Conservation (phyloP, 148 eudicot genomes). For the Beta vulgaris region DNA sequence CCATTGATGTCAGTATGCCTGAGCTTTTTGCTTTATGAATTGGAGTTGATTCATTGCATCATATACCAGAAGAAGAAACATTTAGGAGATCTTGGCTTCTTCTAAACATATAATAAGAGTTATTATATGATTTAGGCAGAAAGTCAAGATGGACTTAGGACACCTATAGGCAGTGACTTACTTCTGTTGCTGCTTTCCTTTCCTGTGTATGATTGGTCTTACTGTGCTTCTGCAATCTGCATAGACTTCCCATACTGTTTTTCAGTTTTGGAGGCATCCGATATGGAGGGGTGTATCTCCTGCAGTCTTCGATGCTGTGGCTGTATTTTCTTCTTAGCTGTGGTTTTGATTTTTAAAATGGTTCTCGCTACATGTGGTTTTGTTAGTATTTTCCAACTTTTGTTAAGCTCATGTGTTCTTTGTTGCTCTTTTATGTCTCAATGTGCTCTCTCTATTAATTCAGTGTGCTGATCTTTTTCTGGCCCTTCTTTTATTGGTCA, state of each 20-base stretch:
- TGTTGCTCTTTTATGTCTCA: constrained; percentile 4
- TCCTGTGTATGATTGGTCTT: not conserved
- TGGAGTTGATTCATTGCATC: not conserved
- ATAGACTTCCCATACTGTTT: not conserved
- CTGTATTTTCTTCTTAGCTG: constrained; percentile 2
- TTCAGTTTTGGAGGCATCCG: not conserved
- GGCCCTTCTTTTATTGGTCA: not conserved
- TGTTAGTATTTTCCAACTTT: not conserved
- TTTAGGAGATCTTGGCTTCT: not conserved
- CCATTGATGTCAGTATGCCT: not conserved
- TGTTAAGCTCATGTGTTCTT: constrained; percentile 5
- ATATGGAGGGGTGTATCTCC: not conserved
- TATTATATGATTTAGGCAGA: not conserved
- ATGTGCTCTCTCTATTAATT: constrained; percentile 12
- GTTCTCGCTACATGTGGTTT: not conserved
- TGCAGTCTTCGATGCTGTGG: constrained; percentile 1
- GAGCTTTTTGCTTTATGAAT: constrained; percentile 8
- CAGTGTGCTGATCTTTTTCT: not conserved
- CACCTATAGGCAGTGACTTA: not conserved
- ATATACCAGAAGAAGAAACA: not conserved
- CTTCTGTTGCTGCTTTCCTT: not conserved
- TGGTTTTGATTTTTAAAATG: not conserved
- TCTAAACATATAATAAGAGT: not conserved
- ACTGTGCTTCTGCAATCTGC: not conserved
- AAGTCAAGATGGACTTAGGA: not conserved